These are phyloP conservation scores for Petunia axillaris DNA, from an alignment of 257 asterid genomes.

Conservation along the genomic window DNA sequence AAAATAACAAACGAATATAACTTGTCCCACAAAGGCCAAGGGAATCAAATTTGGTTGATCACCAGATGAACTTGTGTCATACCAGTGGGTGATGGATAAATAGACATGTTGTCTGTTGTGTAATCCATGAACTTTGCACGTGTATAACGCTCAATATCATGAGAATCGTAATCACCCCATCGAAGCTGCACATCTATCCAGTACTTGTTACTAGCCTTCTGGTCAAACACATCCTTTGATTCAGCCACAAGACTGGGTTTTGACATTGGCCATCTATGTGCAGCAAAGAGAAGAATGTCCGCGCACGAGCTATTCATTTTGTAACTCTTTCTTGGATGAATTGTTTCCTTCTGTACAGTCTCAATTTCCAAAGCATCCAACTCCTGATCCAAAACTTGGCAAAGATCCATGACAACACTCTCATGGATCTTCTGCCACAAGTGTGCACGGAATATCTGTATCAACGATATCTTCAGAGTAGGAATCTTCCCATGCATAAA, in stretches of 20 bases:
- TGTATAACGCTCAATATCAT: constrained; percentile 94
- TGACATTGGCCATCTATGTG: constrained; percentile 99
- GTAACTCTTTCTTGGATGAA: constrained; percentile 99
- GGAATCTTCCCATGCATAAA: constrained; percentile 99
- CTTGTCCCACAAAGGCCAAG: not conserved
- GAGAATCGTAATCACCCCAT: constrained; percentile 99
- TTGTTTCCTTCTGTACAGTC: constrained; percentile 98
- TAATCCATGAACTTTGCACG: constrained; percentile 98
- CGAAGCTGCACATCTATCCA: constrained; percentile 99
- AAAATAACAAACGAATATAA: constrained; percentile 21
- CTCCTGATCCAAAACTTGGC: constrained; percentile 99
- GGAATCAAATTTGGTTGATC: not conserved
- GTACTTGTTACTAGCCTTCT: constrained; percentile 95
- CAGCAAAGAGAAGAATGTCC: constrained; percentile 94
- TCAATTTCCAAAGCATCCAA: constrained; percentile 96
- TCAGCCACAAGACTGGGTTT: constrained; percentile 99
- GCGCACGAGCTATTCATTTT: constrained; percentile 99
- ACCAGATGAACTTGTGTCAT: constrained; percentile 14
- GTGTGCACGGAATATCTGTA: constrained; percentile 99
- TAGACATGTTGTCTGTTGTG: constrained; percentile 98
- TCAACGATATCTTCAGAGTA: constrained; percentile 91
- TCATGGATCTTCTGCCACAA: constrained; percentile 99
- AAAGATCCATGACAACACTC: constrained; percentile 99
- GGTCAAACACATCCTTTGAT: constrained; percentile 98
- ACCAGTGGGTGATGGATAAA: constrained; percentile 99